Evolutionary conservation across 768 basidiomycete genomes (phyloP), one percentile per base, ranked within the genome.

Genomic region (Lentinula guzmanii): DNA sequence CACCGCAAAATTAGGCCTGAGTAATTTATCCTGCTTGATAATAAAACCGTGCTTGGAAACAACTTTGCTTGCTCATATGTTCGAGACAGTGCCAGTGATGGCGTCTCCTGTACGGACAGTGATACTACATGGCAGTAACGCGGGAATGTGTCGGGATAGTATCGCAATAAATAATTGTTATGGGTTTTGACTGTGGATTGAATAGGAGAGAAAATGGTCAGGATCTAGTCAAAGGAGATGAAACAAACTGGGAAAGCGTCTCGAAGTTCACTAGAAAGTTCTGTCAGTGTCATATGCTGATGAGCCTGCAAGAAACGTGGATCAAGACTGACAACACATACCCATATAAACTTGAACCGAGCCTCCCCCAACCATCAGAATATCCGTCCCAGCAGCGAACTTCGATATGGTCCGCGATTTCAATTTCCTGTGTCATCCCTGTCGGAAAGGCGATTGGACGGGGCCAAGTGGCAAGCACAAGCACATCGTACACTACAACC

Each of bases 391-490:
- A 21, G 21, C 21, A 21, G 21, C 21, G 21, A 21, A 21, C 21
- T 21, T 21, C 21, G 21, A 21, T 21, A 21, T 21, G 21, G 21
- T 21, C 21, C 21, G 21, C 21, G 1, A 21, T 21, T 21, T 21
- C 21, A 21, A 21, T 21, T 21, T 21, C 21, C 21, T 21, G 1
- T 21, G 21, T 21, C 1, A 21, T 21, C 1, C 21, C 21, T 1
- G 21, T 21, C 0, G 83, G 85, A 53, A 87, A 70, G 15, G 71
- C 69, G 48, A 82, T 50, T 0, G 82, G 81, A 0, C 81, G 85
- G 11, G 71, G 67, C 84, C 84, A 90, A 4, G 64, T 76, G 0
- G 86, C 80, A 37, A 90, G 70, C 41, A 90, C 77, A 46, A 91
- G 81, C 21, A 80, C 70, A 10, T 78, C 77, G 69, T 84, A 91